Evolutionary conservation across 2,329 filamentous ascomycete genomes (phyloP), one percentile per base, ranked within the genome.

Genomic region (Pseudopyricularia cyperi): DNA sequence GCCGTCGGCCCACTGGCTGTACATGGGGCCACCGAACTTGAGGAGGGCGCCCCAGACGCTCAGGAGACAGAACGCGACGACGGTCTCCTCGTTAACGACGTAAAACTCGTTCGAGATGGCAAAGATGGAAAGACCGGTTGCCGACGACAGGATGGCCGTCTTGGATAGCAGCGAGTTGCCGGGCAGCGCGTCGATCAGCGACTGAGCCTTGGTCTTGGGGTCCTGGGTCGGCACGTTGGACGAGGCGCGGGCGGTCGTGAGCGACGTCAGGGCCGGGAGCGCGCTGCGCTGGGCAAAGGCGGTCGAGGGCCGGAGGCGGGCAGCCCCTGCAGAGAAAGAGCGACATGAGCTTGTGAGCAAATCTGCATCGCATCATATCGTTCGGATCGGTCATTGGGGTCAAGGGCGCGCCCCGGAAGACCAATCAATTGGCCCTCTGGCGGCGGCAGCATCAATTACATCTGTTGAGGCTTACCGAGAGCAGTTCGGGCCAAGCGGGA

Each of bases 51-150:
- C 85, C 85, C 95, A 98, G 67, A 97, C 87, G 68, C 85, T 89
- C 67, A 97, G 76, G 64, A 98, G 79, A 71, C 87, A 93, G 74
- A 98, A 81, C 60, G 88, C 87, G 66, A 95, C 87, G 67, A 98
- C 87, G 58, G 90, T 87, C 79, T 98, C 93, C 80, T 98, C 93
- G 77, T 98, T 98, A 74, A 98, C 80, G 69, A 98, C 89, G 74
- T 96, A 97, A 78, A 97, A 89, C 82, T 98, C 93, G 76, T 95
- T 98, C 83, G 87, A 94, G 74, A 98, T 89, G 66, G 89, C 93
- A 68, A 93, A 95, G 70, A 95, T 80, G 65, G 87, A 90, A 63
- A 95, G 73, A 74, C 87, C 91, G 65, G 93, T 88, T 59, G 85
- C 85, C 63, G 89, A 90, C 66, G 91, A 97, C 65, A 98, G 85